Evolutionary conservation across 306 rosid species (phyloP).

Genomic region (Trichosanthes truncata): DNA sequence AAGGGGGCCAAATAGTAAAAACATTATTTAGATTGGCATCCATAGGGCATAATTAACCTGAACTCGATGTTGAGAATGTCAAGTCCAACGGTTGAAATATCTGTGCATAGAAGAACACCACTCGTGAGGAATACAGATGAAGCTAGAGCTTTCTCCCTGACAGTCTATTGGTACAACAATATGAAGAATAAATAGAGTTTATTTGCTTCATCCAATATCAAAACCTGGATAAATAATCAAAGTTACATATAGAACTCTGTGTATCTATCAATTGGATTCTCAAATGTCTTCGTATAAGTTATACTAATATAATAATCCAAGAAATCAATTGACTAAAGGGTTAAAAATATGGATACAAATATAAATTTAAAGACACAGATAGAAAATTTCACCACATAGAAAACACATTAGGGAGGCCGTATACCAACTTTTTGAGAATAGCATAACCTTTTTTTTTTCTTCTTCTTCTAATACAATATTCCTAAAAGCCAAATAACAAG

Average conservation of each 20-base stretch:
- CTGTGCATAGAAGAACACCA: constrained; percentile 84
- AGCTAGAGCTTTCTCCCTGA: constrained; percentile 76
- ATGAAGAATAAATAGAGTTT: no score
- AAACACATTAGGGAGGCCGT: no score
- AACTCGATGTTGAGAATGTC: constrained; percentile 90
- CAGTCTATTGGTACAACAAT: constrained; percentile 39
- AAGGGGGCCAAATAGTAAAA: no score
- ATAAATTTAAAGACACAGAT: no score
- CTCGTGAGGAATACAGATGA: constrained; percentile 63
- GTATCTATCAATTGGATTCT: neutral
- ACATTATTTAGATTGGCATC: neutral
- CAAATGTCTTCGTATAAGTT: neutral
- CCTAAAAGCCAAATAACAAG: no score
- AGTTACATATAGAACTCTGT: neutral
- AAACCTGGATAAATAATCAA: constrained; percentile 28
- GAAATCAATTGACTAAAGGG: no score
- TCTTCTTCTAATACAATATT: no score
- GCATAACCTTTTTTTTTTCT: no score
- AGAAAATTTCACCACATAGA: no score
- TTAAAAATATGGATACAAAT: no score
- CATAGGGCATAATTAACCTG: constrained; percentile 65
- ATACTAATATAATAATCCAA: no score
- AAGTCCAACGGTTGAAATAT: constrained; percentile 91
- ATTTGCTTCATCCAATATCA: constrained; percentile 80
- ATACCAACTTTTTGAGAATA: no score